Conservation (phyloP, 495 filamentous ascomycete genomes). For the Penicillium manginii region DNA sequence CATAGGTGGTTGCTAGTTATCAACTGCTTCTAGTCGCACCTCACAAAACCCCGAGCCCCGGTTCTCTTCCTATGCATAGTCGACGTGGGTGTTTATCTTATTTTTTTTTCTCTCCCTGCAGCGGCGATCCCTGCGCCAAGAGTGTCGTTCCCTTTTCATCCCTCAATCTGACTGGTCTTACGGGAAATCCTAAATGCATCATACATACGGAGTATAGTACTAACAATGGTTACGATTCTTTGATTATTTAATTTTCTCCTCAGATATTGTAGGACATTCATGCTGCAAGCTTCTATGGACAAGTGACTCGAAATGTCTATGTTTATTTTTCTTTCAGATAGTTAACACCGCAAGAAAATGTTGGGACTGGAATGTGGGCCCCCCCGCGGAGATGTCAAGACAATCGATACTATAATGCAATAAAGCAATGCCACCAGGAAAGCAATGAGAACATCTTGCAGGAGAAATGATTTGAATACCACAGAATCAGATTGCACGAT, state of each 20-base stretch:
- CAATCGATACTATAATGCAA: constrained; percentile 1
- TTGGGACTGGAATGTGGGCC: constrained; percentile 26
- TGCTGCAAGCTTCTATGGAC: background rate
- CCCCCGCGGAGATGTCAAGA: background rate
- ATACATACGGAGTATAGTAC: background rate
- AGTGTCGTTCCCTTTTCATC: constrained; percentile 17
- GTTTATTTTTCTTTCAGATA: constrained; percentile 18
- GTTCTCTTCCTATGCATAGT: background rate
- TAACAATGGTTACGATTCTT: background rate
- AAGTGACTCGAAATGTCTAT: constrained; percentile 10
- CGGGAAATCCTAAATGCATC: background rate
- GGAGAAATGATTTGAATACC: background rate
- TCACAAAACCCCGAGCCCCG: background rate
- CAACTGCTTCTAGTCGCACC: background rate
- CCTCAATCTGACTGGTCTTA: constrained; percentile 1
- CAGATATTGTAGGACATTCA: background rate
- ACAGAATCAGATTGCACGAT: background rate
- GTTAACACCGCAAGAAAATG: constrained; percentile 20
- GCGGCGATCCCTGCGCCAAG: constrained; percentile 28
- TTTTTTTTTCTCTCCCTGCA: constrained; percentile 15
- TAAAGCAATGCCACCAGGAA: background rate
- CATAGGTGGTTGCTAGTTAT: too few species aligned
- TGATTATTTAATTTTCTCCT: background rate
- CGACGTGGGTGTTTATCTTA: background rate
- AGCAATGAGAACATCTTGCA: background rate